A percentile compares a stretch with the other conserved stretches of the same genome.
These are phyloP conservation scores for Umbilicaria muhlenbergii DNA, from an alignment of 495 filamentous ascomycete species.

Conservation along the genomic window DNA sequence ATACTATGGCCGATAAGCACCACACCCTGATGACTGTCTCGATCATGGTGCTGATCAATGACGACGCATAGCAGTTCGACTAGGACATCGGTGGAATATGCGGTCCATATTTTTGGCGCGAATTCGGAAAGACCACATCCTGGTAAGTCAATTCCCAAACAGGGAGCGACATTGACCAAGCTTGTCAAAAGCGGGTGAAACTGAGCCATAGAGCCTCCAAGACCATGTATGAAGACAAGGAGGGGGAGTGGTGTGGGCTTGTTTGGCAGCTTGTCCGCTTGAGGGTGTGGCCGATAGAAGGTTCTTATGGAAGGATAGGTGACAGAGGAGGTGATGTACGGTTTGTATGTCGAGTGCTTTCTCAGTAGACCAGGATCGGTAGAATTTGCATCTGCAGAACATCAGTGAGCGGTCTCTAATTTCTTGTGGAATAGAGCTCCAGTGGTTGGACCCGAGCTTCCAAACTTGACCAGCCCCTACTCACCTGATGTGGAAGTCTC, in stretches of 20 bases:
- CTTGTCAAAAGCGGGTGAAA: slow-evolving; percentile 72
- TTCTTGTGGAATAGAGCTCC: too few species aligned
- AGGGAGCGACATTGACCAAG: slow-evolving; percentile 72
- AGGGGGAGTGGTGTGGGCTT: slow-evolving; percentile 62
- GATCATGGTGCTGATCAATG: slow-evolving; percentile 55
- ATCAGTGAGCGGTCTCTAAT: too few species aligned
- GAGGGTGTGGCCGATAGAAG: slow-evolving; percentile 69
- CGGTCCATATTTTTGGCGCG: slow-evolving; percentile 51
- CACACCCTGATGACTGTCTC: slow-evolving; percentile 51
- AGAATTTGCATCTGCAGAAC: slow-evolving; percentile 5
- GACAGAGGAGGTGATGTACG: slow-evolving; percentile 52
- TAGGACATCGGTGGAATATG: slow-evolving; percentile 64
- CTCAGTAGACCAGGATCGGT: slow-evolving; percentile 64
- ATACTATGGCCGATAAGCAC: slow-evolving; percentile 79
- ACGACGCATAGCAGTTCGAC: slow-evolving; percentile 55
- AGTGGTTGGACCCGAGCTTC: too few species aligned
- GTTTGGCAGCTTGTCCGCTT: slow-evolving; percentile 59
- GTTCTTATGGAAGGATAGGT: slow-evolving; percentile 67
- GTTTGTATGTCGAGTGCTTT: slow-evolving; percentile 55
- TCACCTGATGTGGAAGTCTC: background rate
- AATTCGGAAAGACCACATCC: slow-evolving; percentile 74
- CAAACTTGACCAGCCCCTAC: background rate
- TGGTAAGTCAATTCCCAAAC: slow-evolving; percentile 77
- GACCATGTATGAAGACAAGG: slow-evolving; percentile 79
- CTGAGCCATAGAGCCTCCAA: slow-evolving; percentile 79